Percentiles rank a stretch among this genome's conserved stretches.
Conservation (phyloP, 352 stramenopile species). For the Paralagenidium karlingii region DNA sequence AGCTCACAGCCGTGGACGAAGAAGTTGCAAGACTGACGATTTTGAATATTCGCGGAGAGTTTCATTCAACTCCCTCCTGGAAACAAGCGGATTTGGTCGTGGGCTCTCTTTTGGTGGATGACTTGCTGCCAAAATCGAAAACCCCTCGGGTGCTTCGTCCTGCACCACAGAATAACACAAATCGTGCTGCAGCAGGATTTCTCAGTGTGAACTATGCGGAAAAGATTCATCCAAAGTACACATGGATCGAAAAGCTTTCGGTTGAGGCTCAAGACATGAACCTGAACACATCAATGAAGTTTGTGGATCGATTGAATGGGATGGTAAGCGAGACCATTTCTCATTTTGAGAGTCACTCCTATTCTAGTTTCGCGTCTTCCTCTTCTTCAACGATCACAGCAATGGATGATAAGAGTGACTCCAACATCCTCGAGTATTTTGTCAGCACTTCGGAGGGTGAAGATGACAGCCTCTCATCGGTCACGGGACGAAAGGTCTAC, state of each 20-base stretch:
- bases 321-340: constrained; percentile 44
- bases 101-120: constrained; percentile 63
- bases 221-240: constrained; percentile 56
- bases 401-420: constrained; percentile 15
- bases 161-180: constrained; percentile 13
- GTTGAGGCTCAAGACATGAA: constrained; percentile 56
- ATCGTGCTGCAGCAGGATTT: constrained; percentile 37
- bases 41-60: constrained; percentile 43
- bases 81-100: constrained; percentile 50
- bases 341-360: constrained; percentile 54
- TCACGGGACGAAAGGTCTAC: constrained; percentile 70
- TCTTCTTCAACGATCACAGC: constrained; percentile 13
- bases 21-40: constrained; percentile 55
- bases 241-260: constrained; percentile 41
- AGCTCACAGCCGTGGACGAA: constrained; percentile 14
- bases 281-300: no score
- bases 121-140: constrained; percentile 47
- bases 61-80: constrained; percentile 18
- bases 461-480: constrained; percentile 29
- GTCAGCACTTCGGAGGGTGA: constrained; percentile 21
- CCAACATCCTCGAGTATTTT: constrained; percentile 63
- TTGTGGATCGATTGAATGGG: constrained; percentile 53
- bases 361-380: constrained; percentile 32
- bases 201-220: constrained; percentile 55
- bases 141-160: constrained; percentile 53